Conservation (phyloP, 805 yeast genomes). For the Zygosaccharomyces gambellarensis region DNA sequence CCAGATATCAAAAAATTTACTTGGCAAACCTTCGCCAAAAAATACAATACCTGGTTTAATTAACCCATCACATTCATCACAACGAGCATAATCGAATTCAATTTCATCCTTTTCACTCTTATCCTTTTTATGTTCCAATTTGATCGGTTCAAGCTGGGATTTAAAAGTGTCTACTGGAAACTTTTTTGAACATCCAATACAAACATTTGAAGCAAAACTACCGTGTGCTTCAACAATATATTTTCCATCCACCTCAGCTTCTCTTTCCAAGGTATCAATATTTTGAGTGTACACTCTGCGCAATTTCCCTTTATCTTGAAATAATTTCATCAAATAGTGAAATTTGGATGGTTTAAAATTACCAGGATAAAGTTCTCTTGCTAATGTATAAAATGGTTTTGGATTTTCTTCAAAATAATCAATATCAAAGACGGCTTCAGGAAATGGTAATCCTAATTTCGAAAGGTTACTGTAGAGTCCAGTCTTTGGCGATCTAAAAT, state of each 20-base stretch:
- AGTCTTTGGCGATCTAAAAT: slow-evolving; percentile 86
- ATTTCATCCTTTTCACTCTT: slow-evolving; percentile 17
- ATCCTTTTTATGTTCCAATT: slow-evolving; percentile 17
- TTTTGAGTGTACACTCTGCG: slow-evolving; percentile 84
- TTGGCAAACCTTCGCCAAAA: slow-evolving; percentile 86
- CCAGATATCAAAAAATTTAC: slow-evolving; percentile 61
- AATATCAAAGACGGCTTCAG: slow-evolving; percentile 94
- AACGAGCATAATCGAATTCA: slow-evolving; percentile 37
- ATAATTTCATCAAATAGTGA: slow-evolving; percentile 64
- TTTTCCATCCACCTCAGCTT: slow-evolving; percentile 67
- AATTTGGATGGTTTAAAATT: slow-evolving; percentile 77
- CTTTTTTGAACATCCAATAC: slow-evolving; percentile 64
- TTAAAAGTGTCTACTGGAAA: slow-evolving; percentile 48
- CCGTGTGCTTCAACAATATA: slow-evolving; percentile 90
- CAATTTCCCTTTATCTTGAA: slow-evolving; percentile 59
- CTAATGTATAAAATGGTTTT: slow-evolving; percentile 76
- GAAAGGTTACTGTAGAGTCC: slow-evolving; percentile 80
- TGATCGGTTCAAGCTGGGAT: slow-evolving; percentile 32
- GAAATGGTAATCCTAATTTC: slow-evolving; percentile 72
- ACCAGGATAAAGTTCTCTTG: slow-evolving; percentile 84
- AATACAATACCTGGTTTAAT: slow-evolving; percentile 94
- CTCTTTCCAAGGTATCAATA: slow-evolving; percentile 84
- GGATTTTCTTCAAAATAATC: slow-evolving; percentile 74
- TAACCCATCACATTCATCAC: slow-evolving; percentile 62
- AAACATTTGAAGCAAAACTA: slow-evolving; percentile 78